Base-by-base conservation (phyloP, 2,329 filamentous ascomycete genomes). In the Tolypocladium tundrense region DNA sequence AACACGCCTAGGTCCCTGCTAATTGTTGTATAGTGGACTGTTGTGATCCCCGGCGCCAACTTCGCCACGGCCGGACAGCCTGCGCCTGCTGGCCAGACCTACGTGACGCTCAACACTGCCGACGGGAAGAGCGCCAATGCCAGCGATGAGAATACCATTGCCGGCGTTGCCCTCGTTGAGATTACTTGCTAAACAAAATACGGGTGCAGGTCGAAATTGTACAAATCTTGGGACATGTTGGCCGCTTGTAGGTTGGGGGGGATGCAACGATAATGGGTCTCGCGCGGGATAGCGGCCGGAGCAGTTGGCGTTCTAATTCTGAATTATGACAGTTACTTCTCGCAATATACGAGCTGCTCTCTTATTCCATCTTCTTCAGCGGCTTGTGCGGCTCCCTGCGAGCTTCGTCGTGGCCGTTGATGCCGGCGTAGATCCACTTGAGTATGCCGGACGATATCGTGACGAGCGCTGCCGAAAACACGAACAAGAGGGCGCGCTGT, bases 401-500 rank as follows among this genome's bases (percentile, higher is more conserved):
- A 69, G 71, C 59, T 66, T 62, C 55, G 4, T 77, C 73, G 51
- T 78, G 70, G 13, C 86, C 86, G 68, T 91, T 91, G 33, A 89
- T 68, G 56, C 76, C 77, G 2, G 80, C 82, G 72, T 95, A 90
- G 1, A 88, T 61, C 79, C 81, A 87, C 69, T 91, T 88, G 61
- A 96, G 73, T 11, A 78, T 72, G 27, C 83, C 74, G 0, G 89
- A 92, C 62, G 85, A 90, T 3, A 77, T 69, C 2, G 88, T 86
- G 84, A 95, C 92, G 19, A 89, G 72, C 1, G 80, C 67, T 1
- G 89, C 91, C 48, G 88, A 88, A 21, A 82, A 74, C 1, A 78
- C 78, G 64, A 95, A 96, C 11, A 96, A 75, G 0, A 82, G 73
- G 10, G 85, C 75, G 24, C 92, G 82, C 67, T 91, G 86, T 54